Conservation (phyloP, 2,329 filamentous ascomycete genomes). For the Tolypocladium nubicola region DNA sequence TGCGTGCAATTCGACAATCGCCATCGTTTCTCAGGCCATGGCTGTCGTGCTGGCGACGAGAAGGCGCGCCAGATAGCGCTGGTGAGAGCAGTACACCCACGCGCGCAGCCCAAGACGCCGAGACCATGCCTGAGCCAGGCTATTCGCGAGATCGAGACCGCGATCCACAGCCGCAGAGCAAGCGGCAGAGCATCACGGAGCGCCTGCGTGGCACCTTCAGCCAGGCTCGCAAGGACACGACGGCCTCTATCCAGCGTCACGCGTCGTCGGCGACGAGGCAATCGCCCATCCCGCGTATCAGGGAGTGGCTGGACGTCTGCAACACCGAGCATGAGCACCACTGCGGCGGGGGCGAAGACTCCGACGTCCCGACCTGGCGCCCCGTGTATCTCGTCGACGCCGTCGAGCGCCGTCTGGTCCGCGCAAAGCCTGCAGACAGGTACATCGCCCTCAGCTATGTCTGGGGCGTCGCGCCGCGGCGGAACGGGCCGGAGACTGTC, state of each 20-base stretch:
- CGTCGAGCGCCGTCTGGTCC: slow-evolving; percentile 26
- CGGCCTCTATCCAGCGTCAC: slow-evolving; percentile 16
- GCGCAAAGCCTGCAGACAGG: slow-evolving; percentile 24
- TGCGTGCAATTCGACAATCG: background rate
- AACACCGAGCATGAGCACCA: slow-evolving; percentile 29
- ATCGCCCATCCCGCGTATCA: slow-evolving; percentile 26
- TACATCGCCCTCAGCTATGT: slow-evolving; percentile 38
- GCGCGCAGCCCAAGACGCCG: background rate
- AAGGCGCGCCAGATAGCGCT: background rate
- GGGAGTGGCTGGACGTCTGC: slow-evolving; percentile 32
- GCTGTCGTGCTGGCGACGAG: background rate
- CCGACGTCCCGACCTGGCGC: slow-evolving; percentile 21
- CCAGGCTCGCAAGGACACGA: slow-evolving; percentile 18
- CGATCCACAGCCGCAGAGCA: slow-evolving; percentile 17
- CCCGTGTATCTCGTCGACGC: slow-evolving; percentile 31
- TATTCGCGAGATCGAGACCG: slow-evolving; percentile 10
- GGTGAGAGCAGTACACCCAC: background rate
- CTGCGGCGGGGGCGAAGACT: slow-evolving; percentile 19
- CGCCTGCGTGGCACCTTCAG: slow-evolving; percentile 24
- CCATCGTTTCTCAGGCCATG: background rate
- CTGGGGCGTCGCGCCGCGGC: slow-evolving; percentile 22
- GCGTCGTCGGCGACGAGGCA: slow-evolving; percentile 19
- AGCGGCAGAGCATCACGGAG: slow-evolving; percentile 30
- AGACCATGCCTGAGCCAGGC: slow-evolving; percentile 2
- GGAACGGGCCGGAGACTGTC: slow-evolving; percentile 13